Percentiles rank a stretch among this genome's conserved stretches.
Evolutionary conservation across 2,329 filamentous ascomycete species (phyloP).

Genomic region (Aspergillus floridensis): DNA sequence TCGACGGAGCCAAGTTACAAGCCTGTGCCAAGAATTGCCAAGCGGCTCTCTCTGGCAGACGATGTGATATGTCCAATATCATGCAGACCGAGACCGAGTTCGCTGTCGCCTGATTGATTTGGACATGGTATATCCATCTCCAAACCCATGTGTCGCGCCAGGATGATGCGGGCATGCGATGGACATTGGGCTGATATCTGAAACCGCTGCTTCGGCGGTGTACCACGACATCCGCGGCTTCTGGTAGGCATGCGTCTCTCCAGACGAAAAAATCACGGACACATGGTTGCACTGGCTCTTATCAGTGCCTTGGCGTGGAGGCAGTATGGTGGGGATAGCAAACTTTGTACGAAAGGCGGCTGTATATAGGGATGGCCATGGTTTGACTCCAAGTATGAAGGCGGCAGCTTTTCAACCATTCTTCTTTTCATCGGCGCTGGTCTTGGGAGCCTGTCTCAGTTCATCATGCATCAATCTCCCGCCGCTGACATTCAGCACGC

Average conservation of each 20-base stretch:
- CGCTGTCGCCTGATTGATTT: constrained; percentile 8
- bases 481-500: constrained; percentile 7
- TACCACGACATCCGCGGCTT: constrained; percentile 11
- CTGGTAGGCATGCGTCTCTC: constrained; percentile 5
- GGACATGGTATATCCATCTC: neutral
- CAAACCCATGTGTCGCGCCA: neutral
- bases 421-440: neutral
- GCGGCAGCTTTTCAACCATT: constrained; percentile 4
- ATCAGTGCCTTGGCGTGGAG: constrained; percentile 9
- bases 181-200: constrained; percentile 6
- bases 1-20: constrained; percentile 5
- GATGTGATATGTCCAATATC: constrained; percentile 15
- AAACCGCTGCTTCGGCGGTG: constrained; percentile 12
- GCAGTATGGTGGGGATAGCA: neutral
- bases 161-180: neutral
- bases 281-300: neutral
- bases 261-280: neutral
- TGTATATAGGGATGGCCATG: neutral
- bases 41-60: constrained; percentile 4
- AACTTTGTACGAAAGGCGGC: neutral
- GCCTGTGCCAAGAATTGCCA: constrained; percentile 12
- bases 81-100: neutral
- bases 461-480: constrained; percentile 13
- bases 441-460: neutral
- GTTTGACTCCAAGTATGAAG: neutral